These are phyloP conservation scores for Trichosanthes cucumerina DNA, from an alignment of 306 rosid genomes.

Conservation along the genomic window DNA sequence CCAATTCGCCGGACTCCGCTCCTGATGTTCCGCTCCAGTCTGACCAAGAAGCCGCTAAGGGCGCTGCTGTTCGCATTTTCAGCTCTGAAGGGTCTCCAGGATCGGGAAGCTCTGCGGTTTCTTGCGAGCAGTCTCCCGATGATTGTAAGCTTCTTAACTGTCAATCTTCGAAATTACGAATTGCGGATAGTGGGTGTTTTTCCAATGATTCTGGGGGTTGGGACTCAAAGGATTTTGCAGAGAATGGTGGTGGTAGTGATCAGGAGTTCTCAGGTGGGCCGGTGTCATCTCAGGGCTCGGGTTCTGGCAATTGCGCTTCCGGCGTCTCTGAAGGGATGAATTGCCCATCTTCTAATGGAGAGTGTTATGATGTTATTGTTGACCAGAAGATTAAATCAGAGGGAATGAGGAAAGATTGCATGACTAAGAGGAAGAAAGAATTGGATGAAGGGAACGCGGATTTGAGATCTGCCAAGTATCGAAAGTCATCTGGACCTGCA, in stretches of 20 bases:
- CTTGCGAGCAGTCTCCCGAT: background rate
- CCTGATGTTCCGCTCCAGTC: background rate
- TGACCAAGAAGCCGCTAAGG: background rate
- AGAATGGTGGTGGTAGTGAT: constrained; percentile 20
- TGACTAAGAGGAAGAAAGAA: constrained; percentile 72
- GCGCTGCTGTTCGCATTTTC: constrained; percentile 14
- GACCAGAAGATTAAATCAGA: constrained; percentile 47
- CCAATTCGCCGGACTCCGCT: background rate
- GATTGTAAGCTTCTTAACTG: background rate
- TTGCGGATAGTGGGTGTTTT: constrained; percentile 11
- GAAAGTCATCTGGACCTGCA: constrained; percentile 27
- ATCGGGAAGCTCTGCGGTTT: constrained; percentile 15
- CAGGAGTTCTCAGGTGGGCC: constrained; percentile 37
- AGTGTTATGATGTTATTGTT: constrained; percentile 12
- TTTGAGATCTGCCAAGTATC: constrained; percentile 42
- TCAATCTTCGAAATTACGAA: constrained; percentile 19
- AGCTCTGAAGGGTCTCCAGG: constrained; percentile 22
- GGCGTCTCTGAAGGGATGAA: constrained; percentile 35
- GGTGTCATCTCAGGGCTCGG: constrained; percentile 69
- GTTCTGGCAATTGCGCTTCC: constrained; percentile 45
- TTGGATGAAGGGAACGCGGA: constrained; percentile 34
- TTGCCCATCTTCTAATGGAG: constrained; percentile 34
- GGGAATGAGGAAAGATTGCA: constrained; percentile 29
- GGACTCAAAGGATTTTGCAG: constrained; percentile 17
- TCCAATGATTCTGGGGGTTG: constrained; percentile 18